phyloP scores from a whole-genome alignment of 1,139 yeast species.

The Yamadazyma trypodendri region DNA sequence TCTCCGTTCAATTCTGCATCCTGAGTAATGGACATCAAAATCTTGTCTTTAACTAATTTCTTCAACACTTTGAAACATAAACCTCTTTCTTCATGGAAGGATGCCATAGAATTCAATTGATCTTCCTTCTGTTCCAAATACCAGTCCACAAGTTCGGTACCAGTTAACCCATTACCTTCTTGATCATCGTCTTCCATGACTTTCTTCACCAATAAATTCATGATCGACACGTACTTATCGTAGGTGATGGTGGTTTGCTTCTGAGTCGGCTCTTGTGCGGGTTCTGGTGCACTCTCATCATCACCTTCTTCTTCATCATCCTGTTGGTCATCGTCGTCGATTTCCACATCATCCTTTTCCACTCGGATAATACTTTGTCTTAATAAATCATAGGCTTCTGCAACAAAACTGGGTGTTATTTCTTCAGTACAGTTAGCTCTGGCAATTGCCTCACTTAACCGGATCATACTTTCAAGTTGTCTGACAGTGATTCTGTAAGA shows the following conservation, averaged over 20 bases:
- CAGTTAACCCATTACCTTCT: slow-evolving; percentile 69
- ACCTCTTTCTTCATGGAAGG: slow-evolving; percentile 67
- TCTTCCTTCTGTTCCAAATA: slow-evolving; percentile 77
- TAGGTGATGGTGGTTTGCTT: slow-evolving; percentile 55
- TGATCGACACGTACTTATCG: slow-evolving; percentile 82
- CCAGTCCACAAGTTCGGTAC: slow-evolving; percentile 72
- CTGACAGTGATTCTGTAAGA: slow-evolving; percentile 95
- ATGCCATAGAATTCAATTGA: slow-evolving; percentile 66
- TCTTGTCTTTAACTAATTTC: slow-evolving; percentile 81
- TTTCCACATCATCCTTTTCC: slow-evolving; percentile 89
- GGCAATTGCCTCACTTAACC: slow-evolving; percentile 95
- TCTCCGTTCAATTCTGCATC: slow-evolving; percentile 35
- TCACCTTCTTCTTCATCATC: slow-evolving; percentile 13
- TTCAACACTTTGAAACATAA: slow-evolving; percentile 79
- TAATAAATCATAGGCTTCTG: slow-evolving; percentile 88
- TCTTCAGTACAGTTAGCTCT: slow-evolving; percentile 93
- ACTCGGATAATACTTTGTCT: slow-evolving; percentile 92
- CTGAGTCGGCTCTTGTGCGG: slow-evolving; percentile 6
- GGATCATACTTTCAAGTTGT: slow-evolving; percentile 90
- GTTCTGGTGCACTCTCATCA: slow-evolving; percentile 3
- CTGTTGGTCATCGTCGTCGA: slow-evolving; percentile 60
- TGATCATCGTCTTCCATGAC: slow-evolving; percentile 57
- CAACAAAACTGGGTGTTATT: slow-evolving; percentile 82
- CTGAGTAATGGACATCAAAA: slow-evolving; percentile 78
- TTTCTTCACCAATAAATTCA: slow-evolving; percentile 73